Conservation (phyloP, 1,284 basidiomycete species). For the Polyporus tsugae region DNA sequence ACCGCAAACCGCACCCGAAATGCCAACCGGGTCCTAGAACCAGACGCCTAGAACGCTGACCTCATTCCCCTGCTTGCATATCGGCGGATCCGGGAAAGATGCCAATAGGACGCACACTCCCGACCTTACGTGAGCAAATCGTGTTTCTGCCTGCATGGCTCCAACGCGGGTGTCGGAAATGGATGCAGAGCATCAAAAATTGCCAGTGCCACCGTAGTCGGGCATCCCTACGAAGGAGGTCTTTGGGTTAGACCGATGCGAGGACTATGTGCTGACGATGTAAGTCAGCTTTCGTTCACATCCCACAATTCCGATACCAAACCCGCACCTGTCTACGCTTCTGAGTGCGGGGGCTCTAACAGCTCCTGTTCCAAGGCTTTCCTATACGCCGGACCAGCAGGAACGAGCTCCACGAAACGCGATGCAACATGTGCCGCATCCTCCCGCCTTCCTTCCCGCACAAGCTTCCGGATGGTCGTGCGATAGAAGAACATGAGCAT, state of each 20-base stretch:
- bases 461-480: slow-evolving; percentile 9
- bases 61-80: neutral
- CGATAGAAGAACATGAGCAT: slow-evolving; percentile 15
- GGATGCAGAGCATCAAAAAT: neutral
- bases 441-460: slow-evolving; percentile 8
- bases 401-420: neutral
- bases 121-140: neutral
- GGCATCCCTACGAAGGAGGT: neutral
- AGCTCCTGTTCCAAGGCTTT: neutral
- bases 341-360: neutral
- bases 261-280: neutral
- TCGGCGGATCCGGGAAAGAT: neutral
- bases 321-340: neutral
- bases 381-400: neutral
- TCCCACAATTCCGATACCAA: neutral
- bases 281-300: neutral
- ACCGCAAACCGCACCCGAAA: neutral
- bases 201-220: neutral
- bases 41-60: neutral
- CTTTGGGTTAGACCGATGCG: neutral
- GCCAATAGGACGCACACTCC: neutral
- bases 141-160: neutral
- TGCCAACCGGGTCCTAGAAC: neutral
- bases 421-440: slow-evolving; percentile 5
- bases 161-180: neutral